These are phyloP conservation scores for Funneliformis geosporum DNA, from an alignment of 192 early-diverging fungal genomes.

Conservation along the genomic window DNA sequence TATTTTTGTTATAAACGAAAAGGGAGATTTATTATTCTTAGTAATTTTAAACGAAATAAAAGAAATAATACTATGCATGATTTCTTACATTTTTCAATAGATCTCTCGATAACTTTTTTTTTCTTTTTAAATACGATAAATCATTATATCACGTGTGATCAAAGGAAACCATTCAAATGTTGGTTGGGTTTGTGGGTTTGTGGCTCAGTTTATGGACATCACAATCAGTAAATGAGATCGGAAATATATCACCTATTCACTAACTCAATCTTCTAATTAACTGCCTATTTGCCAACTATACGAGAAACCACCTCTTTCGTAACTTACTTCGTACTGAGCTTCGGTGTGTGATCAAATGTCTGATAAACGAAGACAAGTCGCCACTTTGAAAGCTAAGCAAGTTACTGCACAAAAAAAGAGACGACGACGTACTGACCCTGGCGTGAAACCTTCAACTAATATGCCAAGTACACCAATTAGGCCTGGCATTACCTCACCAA, in stretches of 20 bases:
- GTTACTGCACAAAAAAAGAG: constrained; percentile 30
- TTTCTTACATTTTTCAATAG: background rate
- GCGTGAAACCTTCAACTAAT: background rate
- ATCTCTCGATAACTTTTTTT: too few relatives aligned
- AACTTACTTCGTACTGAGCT: constrained; percentile 30
- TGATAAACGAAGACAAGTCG: constrained; percentile 31
- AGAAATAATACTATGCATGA: background rate
- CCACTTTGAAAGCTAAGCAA: constrained; percentile 29
- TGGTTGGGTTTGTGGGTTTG: too few relatives aligned
- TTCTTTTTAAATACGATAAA: too few relatives aligned
- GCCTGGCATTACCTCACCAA: background rate
- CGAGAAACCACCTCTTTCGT: constrained; percentile 34
- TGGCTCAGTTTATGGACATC: background rate
- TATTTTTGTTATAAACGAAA: constrained; percentile 5
- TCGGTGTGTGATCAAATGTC: constrained; percentile 18
- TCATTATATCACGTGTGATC: too few relatives aligned
- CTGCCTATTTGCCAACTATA: background rate
- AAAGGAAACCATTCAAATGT: too few relatives aligned
- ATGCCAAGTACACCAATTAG: background rate
- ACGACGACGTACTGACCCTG: constrained; percentile 18
- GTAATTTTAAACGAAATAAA: background rate
- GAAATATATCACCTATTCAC: background rate
- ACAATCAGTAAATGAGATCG: background rate
- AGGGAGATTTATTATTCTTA: background rate
- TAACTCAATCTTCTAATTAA: background rate